phyloP scores from a whole-genome alignment of 352 stramenopile species.

The Globisporangium polare region DNA sequence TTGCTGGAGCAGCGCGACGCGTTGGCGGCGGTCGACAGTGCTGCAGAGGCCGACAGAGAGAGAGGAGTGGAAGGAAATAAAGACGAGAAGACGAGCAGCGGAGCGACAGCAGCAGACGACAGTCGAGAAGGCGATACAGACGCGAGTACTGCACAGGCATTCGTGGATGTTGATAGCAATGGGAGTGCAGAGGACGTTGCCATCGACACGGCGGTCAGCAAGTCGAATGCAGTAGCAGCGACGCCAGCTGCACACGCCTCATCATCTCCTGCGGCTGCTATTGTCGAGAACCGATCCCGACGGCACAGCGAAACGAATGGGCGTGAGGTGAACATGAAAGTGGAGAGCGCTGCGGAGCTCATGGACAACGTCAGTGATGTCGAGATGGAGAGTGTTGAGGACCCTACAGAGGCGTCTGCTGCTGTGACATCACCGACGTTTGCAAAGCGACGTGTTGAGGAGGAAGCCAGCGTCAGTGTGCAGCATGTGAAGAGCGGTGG shows the following conservation, averaged over 20 bases:
- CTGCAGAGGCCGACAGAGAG: conserved; percentile 18
- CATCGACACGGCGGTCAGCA: not conserved
- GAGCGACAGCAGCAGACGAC: not conserved
- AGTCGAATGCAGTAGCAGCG: not conserved
- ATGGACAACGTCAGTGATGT: not conserved
- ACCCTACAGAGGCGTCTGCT: not conserved
- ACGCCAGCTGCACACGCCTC: not conserved
- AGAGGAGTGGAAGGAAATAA: conserved; percentile 7
- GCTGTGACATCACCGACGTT: not conserved
- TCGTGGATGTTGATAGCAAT: conserved; percentile 1
- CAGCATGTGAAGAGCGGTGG: conserved; percentile 5
- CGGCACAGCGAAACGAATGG: conserved; percentile 9
- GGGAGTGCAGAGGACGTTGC: not conserved
- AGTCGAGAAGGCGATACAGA: not conserved
- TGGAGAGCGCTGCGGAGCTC: not conserved
- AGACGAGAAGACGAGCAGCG: conserved; percentile 4
- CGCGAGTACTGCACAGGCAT: not conserved
- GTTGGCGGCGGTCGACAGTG: conserved; percentile 27
- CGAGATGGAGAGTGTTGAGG: not conserved
- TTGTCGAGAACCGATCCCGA: not conserved
- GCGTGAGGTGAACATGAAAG: not conserved
- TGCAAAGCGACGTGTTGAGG: not conserved
- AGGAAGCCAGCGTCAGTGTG: not conserved
- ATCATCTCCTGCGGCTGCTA: not conserved
- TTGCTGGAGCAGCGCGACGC: conserved; percentile 52